A percentile compares a stretch with the other conserved stretches of the same genome.
Conservation (phyloP, 2,329 filamentous ascomycete species). For the Aspergillus sp. region DNA sequence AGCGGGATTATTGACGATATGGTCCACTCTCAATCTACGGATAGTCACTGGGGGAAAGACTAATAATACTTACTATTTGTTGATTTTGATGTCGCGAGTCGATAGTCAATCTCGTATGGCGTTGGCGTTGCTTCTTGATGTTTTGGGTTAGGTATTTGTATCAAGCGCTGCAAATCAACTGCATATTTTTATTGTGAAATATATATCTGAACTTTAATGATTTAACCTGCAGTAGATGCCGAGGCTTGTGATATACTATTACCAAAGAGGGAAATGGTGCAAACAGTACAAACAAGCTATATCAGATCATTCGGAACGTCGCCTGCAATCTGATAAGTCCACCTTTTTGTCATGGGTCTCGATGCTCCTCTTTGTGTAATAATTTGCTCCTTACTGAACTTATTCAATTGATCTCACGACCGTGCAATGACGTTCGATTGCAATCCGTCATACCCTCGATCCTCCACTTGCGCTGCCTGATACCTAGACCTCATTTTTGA, state of each 20-base stretch:
- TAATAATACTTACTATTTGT: constrained; percentile 8
- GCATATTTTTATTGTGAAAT: neutral
- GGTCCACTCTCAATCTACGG: constrained; percentile 23
- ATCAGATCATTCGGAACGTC: neutral
- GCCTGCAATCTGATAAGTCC: neutral
- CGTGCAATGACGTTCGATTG: neutral
- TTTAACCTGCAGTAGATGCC: too few species aligned
- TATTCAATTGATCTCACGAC: neutral
- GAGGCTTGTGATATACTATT: neutral
- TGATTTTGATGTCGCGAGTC: neutral
- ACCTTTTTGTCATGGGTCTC: neutral
- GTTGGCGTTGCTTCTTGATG: neutral
- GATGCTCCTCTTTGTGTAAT: neutral
- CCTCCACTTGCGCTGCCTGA: neutral
- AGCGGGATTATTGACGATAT: constrained; percentile 32
- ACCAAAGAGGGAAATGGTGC: neutral
- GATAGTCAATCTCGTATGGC: neutral
- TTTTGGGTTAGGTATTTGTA: neutral
- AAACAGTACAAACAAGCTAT: constrained; percentile 20
- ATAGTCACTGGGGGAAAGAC: constrained; percentile 22
- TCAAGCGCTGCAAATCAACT: neutral
- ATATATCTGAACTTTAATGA: neutral
- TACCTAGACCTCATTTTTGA: neutral
- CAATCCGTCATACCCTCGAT: neutral
- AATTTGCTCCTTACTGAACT: neutral